Base-by-base conservation (phyloP, 1,284 basidiomycete species). In the Puccinia novopanici region DNA sequence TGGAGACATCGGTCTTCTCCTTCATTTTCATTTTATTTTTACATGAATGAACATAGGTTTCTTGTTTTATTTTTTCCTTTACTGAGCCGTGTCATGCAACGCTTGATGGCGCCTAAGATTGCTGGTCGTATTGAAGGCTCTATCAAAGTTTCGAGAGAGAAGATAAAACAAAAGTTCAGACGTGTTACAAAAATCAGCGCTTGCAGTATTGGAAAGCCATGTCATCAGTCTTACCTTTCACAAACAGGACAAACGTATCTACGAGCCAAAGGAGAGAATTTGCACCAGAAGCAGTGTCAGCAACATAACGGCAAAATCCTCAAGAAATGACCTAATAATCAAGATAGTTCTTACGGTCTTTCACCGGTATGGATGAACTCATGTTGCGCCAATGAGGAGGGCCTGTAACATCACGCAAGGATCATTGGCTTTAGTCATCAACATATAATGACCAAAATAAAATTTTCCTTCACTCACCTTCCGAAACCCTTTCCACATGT, bases 81-180 rank as follows among this genome's bases (percentile, higher is more conserved):
- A 75, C 42, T 67, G 71, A 54, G 78, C 37, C 12, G 54, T 65
- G 22, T 80, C 78, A 34, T 80, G 78, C 37, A 80, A 61, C 40
- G 45, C 61, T 74, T 80, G 78, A 37, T 80, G 78, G 17, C 78
- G 78, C 57, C 67, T 80, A 12, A 80, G 61, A 42, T 80, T 80
- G n/a, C 78, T 80, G 54, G 65, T 73, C 15, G 78, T 80, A 45
- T 80, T 80, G 70, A 80, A 80, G 42, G 78, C 68, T 71, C 78
- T 80, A 48, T 22, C 13, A n/a, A 34, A 63, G 30, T 37, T 63
- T 57, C 12, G 59, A 74, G 27, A n/a, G 24, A 12, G 13, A 42
- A 63, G 55, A 65, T 52, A 48, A 6, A n/a, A 42, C 8, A 42
- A 12, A 12, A 67, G 19, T 71, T 27, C 45, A 22, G 15, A 19